Base-by-base conservation (phyloP, 129 eudicot species). In the Ambrosia trifida region DNA sequence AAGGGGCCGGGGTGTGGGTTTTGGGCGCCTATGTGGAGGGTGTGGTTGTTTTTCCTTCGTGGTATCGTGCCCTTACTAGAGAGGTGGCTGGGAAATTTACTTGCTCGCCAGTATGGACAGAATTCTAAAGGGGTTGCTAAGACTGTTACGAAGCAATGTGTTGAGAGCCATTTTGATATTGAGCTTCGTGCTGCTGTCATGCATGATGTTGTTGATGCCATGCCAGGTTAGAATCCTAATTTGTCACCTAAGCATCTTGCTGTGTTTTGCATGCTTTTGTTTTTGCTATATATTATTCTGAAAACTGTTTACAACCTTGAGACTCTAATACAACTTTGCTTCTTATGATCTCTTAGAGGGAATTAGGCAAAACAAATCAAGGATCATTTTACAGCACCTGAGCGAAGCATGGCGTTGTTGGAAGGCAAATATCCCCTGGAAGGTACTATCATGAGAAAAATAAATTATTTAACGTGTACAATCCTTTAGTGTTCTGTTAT, bases 1-100 rank as follows among this genome's bases (percentile, higher is more conserved):
- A 95, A 95, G 67, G 99, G 99, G 43, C 99, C 99, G 61, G 99
- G 99, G 58, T 95, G 99, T 86, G 99, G 99, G 4, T 84, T 95
- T 68, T 95, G 99, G 99, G 99, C 99, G n/a, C 97, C 99, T 17
- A 95, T 95, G 99, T 95, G 99, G 99, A 80, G 97, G 74, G 99
- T 90, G 28, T 95, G 99, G 99, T 73, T 95, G 82, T 95, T 95
- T 72, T 95, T 95, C 67, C 91, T 95, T 36, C 97, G 99, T 66
- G 99, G 99, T 11, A 95, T 95, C 40, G 99, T 95, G 69, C 99
- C 99, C 33, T 84, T 95, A 35, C 79, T 95, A 41, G 99, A 95
- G 63, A 85, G 99, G 78, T 95, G 99, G 99, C 68, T 90, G 70
- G 99, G 97, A 24, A 95, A 95, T 81, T 72, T 95, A 67, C 96